Evolutionary conservation across 75 land plant genomes (phyloP), one percentile per base, ranked within the genome.

Genomic region (Cupressus sempervirens): DNA sequence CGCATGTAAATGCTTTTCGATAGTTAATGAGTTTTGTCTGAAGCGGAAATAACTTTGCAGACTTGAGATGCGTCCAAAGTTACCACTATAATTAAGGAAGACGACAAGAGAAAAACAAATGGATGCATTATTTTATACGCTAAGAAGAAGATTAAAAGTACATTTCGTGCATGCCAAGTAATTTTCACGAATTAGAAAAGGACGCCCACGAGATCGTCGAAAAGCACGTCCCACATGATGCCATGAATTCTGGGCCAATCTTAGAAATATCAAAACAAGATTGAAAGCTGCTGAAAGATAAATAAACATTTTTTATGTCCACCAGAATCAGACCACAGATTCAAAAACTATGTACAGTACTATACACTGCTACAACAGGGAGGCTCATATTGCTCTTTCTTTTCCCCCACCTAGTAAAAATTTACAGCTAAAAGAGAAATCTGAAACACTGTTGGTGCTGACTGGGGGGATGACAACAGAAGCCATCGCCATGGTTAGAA

Each of bases 381-480:
- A 62, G 67, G 67, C 67, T 20, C n/a, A 62, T 0, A 5, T 23
- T 62, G 67, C 67, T 62, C 67, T 62, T 62, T 62, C 67, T 62
- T 62, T 62, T 62, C 67, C 67, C 67, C 6, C 67, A 50, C 52
- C 52, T 50, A 14, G 11, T 50, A 50, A 50, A 43, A 50, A 50
- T 50, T 50, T 50, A 50, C 52, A 50, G 52, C 52, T 50, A 50
- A 50, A 50, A 20, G 23, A 62, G 74, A 12, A 35, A 30, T 70
- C 26, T 70, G 35, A 70, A 30, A 70, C 32, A 32, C 35, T 13
- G 7, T 30, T 7, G 35, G 32, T 32, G 35, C 14, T 32, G 74
- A 70, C 1, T 70, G 74, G 74, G 74, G 74, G 74, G 74, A 70
- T 70, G 74, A 70, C 74, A 70, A 30, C 74, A 29, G 8, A 70